A percentile compares a stretch with the other conserved stretches of the same genome.
Conservation (phyloP, 768 basidiomycete genomes). For the Melanogaster broomeanus region DNA sequence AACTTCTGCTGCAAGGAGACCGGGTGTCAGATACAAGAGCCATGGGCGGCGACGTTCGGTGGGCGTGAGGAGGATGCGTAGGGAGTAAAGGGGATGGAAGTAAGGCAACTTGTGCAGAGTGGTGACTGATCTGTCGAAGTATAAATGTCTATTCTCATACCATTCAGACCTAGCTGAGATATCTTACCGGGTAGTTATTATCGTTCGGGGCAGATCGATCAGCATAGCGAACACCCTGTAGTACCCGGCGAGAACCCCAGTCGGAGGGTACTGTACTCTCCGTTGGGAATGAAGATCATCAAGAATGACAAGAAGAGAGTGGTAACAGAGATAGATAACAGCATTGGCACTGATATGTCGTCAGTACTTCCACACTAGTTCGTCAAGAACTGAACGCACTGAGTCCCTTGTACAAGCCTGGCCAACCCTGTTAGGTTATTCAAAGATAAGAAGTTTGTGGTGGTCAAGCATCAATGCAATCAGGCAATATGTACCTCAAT, state of each 20-base stretch:
- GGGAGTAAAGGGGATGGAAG: slow-evolving; percentile 53
- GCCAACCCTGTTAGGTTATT: slow-evolving; percentile 50
- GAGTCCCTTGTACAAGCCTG: slow-evolving; percentile 80
- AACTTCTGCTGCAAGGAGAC: slow-evolving; percentile 47
- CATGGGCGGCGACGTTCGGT: slow-evolving; percentile 80
- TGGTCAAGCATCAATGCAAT: background rate
- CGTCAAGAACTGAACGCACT: slow-evolving; percentile 39
- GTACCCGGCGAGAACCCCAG: slow-evolving; percentile 61
- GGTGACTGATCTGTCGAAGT: slow-evolving; percentile 64
- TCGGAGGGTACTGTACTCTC: slow-evolving; percentile 60
- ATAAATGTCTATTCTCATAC: slow-evolving; percentile 1
- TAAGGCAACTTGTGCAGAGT: slow-evolving; percentile 79
- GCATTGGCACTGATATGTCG: slow-evolving; percentile 47
- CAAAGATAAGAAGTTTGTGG: background rate
- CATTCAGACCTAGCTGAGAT: background rate
- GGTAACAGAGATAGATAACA: slow-evolving; percentile 52
- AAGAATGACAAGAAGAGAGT: slow-evolving; percentile 61
- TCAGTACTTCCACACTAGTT: slow-evolving; percentile 39
- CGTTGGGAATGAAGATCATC: slow-evolving; percentile 60
- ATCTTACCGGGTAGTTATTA: slow-evolving; percentile 74
- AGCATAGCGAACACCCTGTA: slow-evolving; percentile 70
- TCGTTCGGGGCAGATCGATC: slow-evolving; percentile 64
- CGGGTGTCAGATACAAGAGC: slow-evolving; percentile 81
- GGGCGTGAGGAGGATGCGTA: slow-evolving; percentile 76
- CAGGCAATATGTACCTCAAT: slow-evolving; percentile 56